Evolutionary conservation across 345 rosid genomes (phyloP).

Genomic region (Salix dunnii): DNA sequence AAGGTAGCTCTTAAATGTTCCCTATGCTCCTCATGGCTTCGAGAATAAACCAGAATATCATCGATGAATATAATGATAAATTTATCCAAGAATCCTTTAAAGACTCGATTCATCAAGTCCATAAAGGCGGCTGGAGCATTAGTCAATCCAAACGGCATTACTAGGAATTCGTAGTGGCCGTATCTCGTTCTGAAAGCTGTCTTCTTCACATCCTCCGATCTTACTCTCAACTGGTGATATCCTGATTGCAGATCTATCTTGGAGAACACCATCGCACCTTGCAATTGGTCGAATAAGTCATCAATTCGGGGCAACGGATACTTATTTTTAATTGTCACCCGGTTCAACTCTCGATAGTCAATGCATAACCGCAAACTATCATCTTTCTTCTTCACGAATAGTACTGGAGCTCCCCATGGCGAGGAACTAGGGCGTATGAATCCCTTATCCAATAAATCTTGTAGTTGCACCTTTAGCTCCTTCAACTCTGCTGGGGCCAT

Average conservation of each 20-base stretch:
- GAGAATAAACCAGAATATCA: background rate
- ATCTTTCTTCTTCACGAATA: too few species aligned
- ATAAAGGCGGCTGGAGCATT: background rate
- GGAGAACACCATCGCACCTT: background rate
- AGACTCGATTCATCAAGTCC: constrained; percentile 2
- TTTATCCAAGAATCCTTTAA: too few species aligned
- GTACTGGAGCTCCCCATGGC: too few species aligned
- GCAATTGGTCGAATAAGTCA: background rate
- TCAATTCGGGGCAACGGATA: too few species aligned
- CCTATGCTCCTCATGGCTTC: background rate
- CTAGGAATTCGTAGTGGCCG: background rate
- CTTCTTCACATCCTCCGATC: background rate
- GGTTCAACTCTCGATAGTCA: too few species aligned
- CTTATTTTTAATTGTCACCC: too few species aligned
- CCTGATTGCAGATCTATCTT: background rate
- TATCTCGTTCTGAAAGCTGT: background rate
- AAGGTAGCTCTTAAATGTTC: background rate
- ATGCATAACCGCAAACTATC: too few species aligned
- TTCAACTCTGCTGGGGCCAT: too few species aligned
- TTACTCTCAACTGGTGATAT: background rate
- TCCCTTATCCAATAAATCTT: too few species aligned
- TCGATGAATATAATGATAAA: constrained; percentile 3
- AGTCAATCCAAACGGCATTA: background rate
- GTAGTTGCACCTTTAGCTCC: too few species aligned
- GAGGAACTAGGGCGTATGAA: too few species aligned